phyloP scores from a whole-genome alignment of 1,139 yeast species.

The Scheffersomyces insectosa region DNA sequence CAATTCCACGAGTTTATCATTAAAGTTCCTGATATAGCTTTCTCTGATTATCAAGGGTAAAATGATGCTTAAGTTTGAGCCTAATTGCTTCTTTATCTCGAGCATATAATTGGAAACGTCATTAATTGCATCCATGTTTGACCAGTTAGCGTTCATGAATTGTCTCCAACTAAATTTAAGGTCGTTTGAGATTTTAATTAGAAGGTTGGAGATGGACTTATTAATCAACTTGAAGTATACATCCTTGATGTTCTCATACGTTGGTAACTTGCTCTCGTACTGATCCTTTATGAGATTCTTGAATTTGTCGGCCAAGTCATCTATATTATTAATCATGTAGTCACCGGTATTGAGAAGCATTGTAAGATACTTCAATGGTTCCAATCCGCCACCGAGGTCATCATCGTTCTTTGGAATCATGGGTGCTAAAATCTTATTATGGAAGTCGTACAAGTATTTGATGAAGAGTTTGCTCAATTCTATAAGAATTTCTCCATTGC shows the following conservation, averaged over 20 bases:
- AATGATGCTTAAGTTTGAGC: conserved; percentile 47
- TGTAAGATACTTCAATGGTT: conserved; percentile 67
- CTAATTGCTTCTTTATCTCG: conserved; percentile 49
- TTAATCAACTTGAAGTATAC: conserved; percentile 60
- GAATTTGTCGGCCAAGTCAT: conserved; percentile 72
- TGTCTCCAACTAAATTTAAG: conserved; percentile 80
- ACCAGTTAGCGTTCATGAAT: conserved; percentile 80
- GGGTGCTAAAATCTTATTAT: conserved; percentile 59
- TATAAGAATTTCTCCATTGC: conserved; percentile 66
- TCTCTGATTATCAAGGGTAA: conserved; percentile 68
- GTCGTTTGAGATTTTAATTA: conserved; percentile 61
- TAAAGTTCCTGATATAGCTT: conserved; percentile 67
- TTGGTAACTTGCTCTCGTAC: conserved; percentile 30
- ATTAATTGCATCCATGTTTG: conserved; percentile 56
- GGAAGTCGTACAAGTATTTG: conserved; percentile 67
- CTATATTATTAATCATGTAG: conserved; percentile 76
- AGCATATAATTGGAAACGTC: conserved; percentile 71
- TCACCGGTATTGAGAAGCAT: conserved; percentile 86
- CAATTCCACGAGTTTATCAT: conserved; percentile 75
- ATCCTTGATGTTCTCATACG: conserved; percentile 59
- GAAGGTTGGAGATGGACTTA: conserved; percentile 55
- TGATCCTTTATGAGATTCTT: conserved; percentile 43
- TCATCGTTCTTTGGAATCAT: conserved; percentile 47
- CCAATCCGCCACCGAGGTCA: conserved; percentile 33
- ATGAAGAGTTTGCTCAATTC: conserved; percentile 67